Evolutionary conservation across 495 filamentous ascomycete genomes (phyloP).

Genomic region (Gamarada debralockiae): DNA sequence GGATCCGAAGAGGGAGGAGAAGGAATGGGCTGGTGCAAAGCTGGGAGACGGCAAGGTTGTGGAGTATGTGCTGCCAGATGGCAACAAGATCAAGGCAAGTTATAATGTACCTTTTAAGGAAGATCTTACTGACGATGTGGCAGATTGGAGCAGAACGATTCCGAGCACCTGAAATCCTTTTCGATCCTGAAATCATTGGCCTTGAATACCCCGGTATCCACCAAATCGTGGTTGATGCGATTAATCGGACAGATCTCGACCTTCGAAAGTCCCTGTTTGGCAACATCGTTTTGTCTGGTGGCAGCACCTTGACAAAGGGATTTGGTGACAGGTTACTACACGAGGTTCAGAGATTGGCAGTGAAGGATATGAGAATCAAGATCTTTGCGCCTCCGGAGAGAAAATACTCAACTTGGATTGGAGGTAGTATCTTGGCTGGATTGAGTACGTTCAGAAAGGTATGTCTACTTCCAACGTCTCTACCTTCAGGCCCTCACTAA

Average conservation of each 20-base stretch:
- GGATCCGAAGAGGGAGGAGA: conserved; percentile 91
- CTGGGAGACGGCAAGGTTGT: conserved; percentile 63
- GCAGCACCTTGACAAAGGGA: conserved; percentile 79
- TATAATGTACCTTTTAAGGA: background rate
- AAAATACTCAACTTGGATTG: conserved; percentile 98
- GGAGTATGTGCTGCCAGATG: conserved; percentile 88
- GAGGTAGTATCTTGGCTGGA: conserved; percentile 94
- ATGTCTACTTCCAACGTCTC: conserved; percentile 20
- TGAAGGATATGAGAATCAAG: conserved; percentile 99
- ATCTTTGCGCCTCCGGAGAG: conserved; percentile 97
- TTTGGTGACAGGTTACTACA: conserved; percentile 93
- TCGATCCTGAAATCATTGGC: conserved; percentile 95
- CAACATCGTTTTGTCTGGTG: conserved; percentile 95
- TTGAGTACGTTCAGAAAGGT: conserved; percentile 99
- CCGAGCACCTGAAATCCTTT: conserved; percentile 94
- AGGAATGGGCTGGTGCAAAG: conserved; percentile 79
- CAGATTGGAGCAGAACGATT: conserved; percentile 89
- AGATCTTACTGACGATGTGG: background rate
- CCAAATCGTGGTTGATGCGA: conserved; percentile 94
- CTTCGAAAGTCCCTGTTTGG: conserved; percentile 89
- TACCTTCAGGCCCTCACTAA: conserved; percentile 2
- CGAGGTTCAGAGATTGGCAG: conserved; percentile 88
- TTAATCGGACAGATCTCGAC: conserved; percentile 96
- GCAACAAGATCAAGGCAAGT: conserved; percentile 81
- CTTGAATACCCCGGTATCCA: conserved; percentile 97